A percentile compares a stretch with the other conserved stretches of the same genome.
These are phyloP conservation scores for Neonectria sp. DNA, from an alignment of 2,329 filamentous ascomycete genomes.

Conservation along the genomic window DNA sequence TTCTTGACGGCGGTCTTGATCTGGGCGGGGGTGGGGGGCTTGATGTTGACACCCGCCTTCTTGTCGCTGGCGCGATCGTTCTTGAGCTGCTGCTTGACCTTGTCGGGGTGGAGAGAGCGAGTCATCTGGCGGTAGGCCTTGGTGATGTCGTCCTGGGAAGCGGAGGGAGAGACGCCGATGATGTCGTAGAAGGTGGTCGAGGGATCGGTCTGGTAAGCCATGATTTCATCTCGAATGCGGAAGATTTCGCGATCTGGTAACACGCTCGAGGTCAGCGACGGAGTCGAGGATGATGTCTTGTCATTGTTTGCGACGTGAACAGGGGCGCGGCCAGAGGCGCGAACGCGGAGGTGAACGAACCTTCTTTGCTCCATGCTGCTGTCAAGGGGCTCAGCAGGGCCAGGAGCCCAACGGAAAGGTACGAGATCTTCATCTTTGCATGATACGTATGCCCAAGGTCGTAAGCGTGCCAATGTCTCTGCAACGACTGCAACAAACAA, in stretches of 20 bases:
- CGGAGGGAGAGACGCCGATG: slow-evolving; percentile 80
- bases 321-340: neutral
- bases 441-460: slow-evolving; percentile 34
- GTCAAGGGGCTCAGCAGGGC: slow-evolving; percentile 77
- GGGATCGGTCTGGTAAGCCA: slow-evolving; percentile 80
- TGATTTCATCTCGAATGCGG: slow-evolving; percentile 90
- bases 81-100: slow-evolving; percentile 88
- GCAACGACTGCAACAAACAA: neutral
- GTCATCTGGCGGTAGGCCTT: slow-evolving; percentile 95
- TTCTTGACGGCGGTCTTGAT: slow-evolving; percentile 84
- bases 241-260: slow-evolving; percentile 95
- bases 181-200: slow-evolving; percentile 96
- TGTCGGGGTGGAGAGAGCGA: slow-evolving; percentile 90
- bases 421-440: slow-evolving; percentile 79
- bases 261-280: slow-evolving; percentile 20
- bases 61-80: slow-evolving; percentile 74
- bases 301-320: neutral
- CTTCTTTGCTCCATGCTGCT: slow-evolving; percentile 89
- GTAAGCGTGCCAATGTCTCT: neutral
- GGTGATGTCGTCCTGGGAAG: slow-evolving; percentile 89
- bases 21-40: slow-evolving; percentile 80
- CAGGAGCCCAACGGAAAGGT: slow-evolving; percentile 78
- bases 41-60: slow-evolving; percentile 74
- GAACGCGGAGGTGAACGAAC: slow-evolving; percentile 60
- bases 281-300: slow-evolving; percentile 1